Evolutionary conservation across 352 stramenopile species (phyloP), one percentile per base, ranked within the genome.

Genomic region (Pythium periplocum): DNA sequence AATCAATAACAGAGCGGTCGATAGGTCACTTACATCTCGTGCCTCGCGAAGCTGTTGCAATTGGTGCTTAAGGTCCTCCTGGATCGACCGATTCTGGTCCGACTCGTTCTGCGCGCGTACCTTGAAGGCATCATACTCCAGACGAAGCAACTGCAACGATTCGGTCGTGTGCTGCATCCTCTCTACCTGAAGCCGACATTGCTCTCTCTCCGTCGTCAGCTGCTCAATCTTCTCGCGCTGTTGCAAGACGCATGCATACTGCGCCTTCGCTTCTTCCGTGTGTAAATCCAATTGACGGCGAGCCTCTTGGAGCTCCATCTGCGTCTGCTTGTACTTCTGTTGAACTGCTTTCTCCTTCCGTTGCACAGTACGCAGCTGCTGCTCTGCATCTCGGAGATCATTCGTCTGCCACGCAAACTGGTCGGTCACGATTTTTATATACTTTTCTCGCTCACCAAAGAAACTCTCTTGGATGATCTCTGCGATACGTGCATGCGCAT

Each of bases 391-490:
- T n/a, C 76, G 69, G 34, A 88, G 40, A 42, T 86, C 71, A 34
- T 67, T 84, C 26, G 78, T 78, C 43, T 88, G 77, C 77, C 74
- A 88, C 42, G 78, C 81, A 37, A 85, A 68, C 53, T 90, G 78
- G 43, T 87, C 76, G 46, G 65, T 82, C 64, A 90, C 69, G 7
- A 74, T 64, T 42, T 83, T 75, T 52, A 92, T 69, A 57, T 86
- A 90, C n/a, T 80, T 68, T 55, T 92, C 79, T 17, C 77, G 69
- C 48, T 88, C 77, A 31, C 80, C 68, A 6, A 73, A 66, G 57
- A 92, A 88, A 31, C 69, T 81, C 55, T 90, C 77, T 12, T 76
- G 61, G 5, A 92, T 62, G 52, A 92, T 75, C 57, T 92, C 82
- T 36, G 63, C 68, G 9, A 92, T 57, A 3, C 78, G 69, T 30